phyloP scores from a whole-genome alignment of 2,329 filamentous ascomycete species.

The Ophiostoma novo-ulmi region DNA sequence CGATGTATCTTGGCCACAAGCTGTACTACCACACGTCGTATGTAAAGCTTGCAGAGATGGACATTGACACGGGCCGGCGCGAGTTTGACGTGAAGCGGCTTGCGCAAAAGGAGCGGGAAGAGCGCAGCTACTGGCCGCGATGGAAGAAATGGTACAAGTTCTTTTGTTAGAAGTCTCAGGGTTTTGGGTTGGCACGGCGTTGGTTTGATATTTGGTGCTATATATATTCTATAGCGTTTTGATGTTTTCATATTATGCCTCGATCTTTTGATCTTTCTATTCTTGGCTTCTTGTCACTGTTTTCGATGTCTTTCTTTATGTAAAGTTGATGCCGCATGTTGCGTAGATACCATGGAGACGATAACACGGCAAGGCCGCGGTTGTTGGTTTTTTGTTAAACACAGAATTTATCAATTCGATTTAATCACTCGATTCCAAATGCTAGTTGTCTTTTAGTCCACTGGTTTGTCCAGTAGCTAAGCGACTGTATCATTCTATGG shows the following conservation, averaged over 20 bases:
- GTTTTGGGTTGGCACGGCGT: slow-evolving; percentile 20
- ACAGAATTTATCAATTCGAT: too few relatives aligned
- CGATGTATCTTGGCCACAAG: slow-evolving; percentile 72
- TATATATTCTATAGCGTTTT: not conserved
- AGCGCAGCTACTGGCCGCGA: slow-evolving; percentile 63
- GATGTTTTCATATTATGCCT: not conserved
- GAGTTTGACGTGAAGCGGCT: slow-evolving; percentile 78
- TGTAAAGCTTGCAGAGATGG: slow-evolving; percentile 69
- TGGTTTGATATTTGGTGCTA: slow-evolving; percentile 6
- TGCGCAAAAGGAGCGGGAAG: slow-evolving; percentile 72
- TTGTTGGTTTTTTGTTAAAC: too few relatives aligned
- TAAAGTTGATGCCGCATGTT: too few relatives aligned
- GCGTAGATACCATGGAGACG: too few relatives aligned
- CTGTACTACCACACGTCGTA: slow-evolving; percentile 64
- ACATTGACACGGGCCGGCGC: slow-evolving; percentile 76
- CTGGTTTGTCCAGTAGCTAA: too few relatives aligned
- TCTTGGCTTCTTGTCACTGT: not conserved
- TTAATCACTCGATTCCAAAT: too few relatives aligned
- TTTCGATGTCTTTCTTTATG: too few relatives aligned
- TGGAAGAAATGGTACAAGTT: slow-evolving; percentile 75
- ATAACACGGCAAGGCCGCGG: too few relatives aligned
- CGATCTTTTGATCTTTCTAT: not conserved
- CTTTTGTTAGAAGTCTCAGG: slow-evolving; percentile 51
- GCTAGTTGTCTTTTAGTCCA: too few relatives aligned
- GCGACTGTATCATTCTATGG: not conserved